A percentile compares a stretch with the other conserved stretches of the same genome.
These are phyloP conservation scores for Sclerotinia minor DNA, from an alignment of 2,329 filamentous ascomycete species.

Conservation along the genomic window DNA sequence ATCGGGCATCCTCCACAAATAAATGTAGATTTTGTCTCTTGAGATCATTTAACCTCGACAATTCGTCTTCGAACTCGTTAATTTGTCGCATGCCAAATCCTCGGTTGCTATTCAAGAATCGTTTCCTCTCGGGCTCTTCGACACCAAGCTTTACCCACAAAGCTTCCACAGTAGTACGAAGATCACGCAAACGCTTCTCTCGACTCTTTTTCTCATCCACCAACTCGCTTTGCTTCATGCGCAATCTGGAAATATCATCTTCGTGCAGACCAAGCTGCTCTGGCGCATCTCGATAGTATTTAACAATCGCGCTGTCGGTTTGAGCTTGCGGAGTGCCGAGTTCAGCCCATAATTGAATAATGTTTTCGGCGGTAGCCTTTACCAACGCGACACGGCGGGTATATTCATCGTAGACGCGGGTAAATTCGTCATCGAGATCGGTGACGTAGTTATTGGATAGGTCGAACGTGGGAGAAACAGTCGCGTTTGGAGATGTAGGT, in stretches of 20 bases:
- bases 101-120: conserved; percentile 82
- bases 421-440: conserved; percentile 86
- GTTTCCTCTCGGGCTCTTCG: conserved; percentile 78
- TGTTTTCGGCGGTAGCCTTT: conserved; percentile 73
- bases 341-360: conserved; percentile 94
- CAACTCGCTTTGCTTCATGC: conserved; percentile 75
- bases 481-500: conserved; percentile 73
- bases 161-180: conserved; percentile 74
- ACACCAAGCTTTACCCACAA: conserved; percentile 88
- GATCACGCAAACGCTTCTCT: conserved; percentile 72
- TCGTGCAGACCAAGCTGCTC: conserved; percentile 93
- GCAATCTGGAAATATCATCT: conserved; percentile 75
- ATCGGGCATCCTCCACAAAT: conserved; percentile 92
- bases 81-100: conserved; percentile 89
- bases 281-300: conserved; percentile 84
- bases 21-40: conserved; percentile 94
- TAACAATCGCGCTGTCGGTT: conserved; percentile 82
- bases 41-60: conserved; percentile 81
- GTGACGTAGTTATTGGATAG: conserved; percentile 88
- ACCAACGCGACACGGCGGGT: conserved; percentile 77
- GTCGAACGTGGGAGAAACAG: conserved; percentile 81
- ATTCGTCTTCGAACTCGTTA: conserved; percentile 93
- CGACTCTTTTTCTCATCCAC: conserved; percentile 84
- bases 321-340: conserved; percentile 92
- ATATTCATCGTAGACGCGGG: conserved; percentile 95